Conservation (phyloP, 768 basidiomycete genomes). For the Boletus huronensis region DNA sequence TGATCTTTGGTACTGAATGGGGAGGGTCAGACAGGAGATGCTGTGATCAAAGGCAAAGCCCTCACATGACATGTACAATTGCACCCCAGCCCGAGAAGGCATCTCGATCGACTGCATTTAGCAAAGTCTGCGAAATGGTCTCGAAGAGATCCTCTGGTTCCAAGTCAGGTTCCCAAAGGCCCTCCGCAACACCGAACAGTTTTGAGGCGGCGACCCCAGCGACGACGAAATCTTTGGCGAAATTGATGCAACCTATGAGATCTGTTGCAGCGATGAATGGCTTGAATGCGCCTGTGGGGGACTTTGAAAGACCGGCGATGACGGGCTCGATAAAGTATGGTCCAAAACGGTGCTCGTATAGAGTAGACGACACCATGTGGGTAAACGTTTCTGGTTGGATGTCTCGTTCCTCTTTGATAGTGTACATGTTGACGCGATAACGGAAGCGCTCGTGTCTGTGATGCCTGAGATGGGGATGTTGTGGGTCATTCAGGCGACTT, state of each 20-base stretch:
- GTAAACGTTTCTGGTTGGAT: constrained; percentile 96
- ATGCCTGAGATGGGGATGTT: constrained; percentile 3
- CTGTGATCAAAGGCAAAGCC: constrained; percentile 11
- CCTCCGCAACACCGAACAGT: constrained; percentile 95
- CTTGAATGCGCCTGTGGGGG: constrained; percentile 64
- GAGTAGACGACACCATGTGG: constrained; percentile 89
- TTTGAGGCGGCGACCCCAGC: constrained; percentile 90
- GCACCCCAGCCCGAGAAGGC: constrained; percentile 97
- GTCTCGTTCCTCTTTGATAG: constrained; percentile 97
- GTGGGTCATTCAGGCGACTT: constrained; percentile 23
- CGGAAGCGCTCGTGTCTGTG: constrained; percentile 84
- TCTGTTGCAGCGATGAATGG: constrained; percentile 97
- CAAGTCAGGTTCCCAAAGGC: constrained; percentile 96
- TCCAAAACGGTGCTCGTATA: constrained; percentile 94
- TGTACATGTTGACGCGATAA: constrained; percentile 97
- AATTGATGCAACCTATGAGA: constrained; percentile 89
- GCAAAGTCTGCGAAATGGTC: constrained; percentile 92
- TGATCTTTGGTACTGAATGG: constrained; percentile 61
- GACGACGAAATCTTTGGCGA: constrained; percentile 96
- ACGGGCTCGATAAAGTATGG: constrained; percentile 98
- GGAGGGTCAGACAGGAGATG: constrained; percentile 6
- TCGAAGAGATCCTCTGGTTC: constrained; percentile 97
- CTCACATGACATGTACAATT: constrained; percentile 93
- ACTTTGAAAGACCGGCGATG: constrained; percentile 83
- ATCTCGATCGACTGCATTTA: constrained; percentile 95